Evolutionary conservation across 2,329 filamentous ascomycete species (phyloP), one percentile per base, ranked within the genome.

Genomic region (Alternaria incomplexa): DNA sequence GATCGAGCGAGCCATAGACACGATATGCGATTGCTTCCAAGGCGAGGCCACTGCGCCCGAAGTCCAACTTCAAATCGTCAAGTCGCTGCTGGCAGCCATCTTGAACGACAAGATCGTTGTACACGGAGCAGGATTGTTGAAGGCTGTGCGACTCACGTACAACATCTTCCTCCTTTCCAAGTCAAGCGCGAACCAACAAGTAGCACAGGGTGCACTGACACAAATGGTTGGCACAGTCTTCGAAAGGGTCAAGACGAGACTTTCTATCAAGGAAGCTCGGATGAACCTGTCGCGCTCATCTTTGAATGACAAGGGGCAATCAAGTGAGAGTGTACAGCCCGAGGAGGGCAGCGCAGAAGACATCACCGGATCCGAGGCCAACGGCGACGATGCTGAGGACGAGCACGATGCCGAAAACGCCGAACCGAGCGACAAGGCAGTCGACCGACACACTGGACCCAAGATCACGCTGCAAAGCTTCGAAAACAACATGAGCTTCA

Each of bases 141-240:
- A 99, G 83, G 95, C 96, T 58, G 93, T 99, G 68, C 91, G 96
- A 71, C 93, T 98, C 81, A 97, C 97, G 62, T 99, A 99, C 85
- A 99, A 99, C 83, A 96, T 99, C 72, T 99, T 99, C 80, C 86
- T 99, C 63, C 88, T 98, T 54, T 98, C 95, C 69, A 93, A 96
- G 77, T 97, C 91, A 67, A 96, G 91, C 67, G 89, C 93, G 60
- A 99, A 98, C 78, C 96, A 99, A 83, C 94, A 97, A 80, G 93
- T 98, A 53, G 96, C 96, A 1, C 96, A 99, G 79, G 96, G 96
- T 3, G 97, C 96, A 5, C 84, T 99, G 75, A 97, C 95, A 4
- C 96, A 99, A 81, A 99, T 99, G 96, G 93, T 98, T 43, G 94
- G 95, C 68, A 98, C 95, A 1, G 96, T 99, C 4, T 99, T 99